phyloP scores from a whole-genome alignment of 768 basidiomycete species.

The Suillus fuscotomentosus region DNA sequence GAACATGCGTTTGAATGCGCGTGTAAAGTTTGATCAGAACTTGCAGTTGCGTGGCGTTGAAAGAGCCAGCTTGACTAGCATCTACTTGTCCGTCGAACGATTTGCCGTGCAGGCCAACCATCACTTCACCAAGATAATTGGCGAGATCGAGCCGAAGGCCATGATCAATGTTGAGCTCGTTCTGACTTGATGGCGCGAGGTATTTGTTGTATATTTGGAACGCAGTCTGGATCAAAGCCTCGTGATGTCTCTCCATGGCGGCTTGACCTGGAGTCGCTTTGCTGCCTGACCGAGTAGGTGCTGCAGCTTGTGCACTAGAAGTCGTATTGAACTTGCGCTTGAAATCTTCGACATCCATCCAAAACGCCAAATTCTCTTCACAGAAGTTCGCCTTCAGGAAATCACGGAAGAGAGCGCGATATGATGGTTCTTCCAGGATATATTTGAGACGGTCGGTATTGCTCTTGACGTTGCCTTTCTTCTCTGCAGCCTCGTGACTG shows the following conservation, averaged over 20 bases:
- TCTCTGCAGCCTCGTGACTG: conserved; percentile 51
- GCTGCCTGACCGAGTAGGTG: conserved; percentile 33
- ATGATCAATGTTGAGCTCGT: conserved; percentile 98
- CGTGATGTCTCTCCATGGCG: conserved; percentile 97
- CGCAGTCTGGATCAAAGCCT: conserved; percentile 90
- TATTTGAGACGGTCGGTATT: conserved; percentile 89
- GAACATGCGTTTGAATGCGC: conserved; percentile 95
- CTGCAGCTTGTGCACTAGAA: conserved; percentile 77
- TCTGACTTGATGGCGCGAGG: conserved; percentile 91
- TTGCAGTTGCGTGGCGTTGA: conserved; percentile 96
- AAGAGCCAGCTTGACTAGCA: conserved; percentile 72
- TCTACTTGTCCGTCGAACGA: conserved; percentile 79
- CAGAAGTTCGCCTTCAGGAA: conserved; percentile 94
- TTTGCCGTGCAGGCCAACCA: conserved; percentile 74
- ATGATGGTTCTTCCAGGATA: conserved; percentile 89
- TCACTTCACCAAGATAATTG: conserved; percentile 89
- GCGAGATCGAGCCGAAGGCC: conserved; percentile 92
- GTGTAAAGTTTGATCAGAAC: conserved; percentile 92
- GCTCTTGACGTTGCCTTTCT: conserved; percentile 73
- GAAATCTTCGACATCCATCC: conserved; percentile 97
- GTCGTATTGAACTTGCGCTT: conserved; percentile 95
- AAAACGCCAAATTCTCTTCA: conserved; percentile 97
- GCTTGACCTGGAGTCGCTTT: conserved; percentile 68
- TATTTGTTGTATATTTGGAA: conserved; percentile 94
- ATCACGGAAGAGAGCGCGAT: conserved; percentile 90